These are phyloP conservation scores for Cryptococcus depauperatus DNA, from an alignment of 1,284 basidiomycete species.

Conservation along the genomic window DNA sequence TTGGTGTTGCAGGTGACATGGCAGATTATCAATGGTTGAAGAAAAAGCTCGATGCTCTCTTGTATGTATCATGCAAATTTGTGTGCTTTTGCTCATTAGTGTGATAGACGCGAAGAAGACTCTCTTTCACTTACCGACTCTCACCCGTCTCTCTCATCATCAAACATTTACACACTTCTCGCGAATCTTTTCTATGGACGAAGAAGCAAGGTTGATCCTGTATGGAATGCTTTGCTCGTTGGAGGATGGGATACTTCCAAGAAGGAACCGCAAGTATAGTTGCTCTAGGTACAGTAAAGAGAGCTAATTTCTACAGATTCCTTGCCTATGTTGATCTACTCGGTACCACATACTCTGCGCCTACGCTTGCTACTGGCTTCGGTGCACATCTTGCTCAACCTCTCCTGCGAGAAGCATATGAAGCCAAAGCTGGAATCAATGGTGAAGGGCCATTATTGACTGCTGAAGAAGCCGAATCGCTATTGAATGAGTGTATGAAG, in stretches of 20 bases:
- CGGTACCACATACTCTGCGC: constrained; percentile 87
- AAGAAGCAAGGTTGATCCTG: constrained; percentile 79
- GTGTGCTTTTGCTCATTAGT: neutral
- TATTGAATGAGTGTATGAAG: constrained; percentile 81
- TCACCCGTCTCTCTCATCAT: constrained; percentile 68
- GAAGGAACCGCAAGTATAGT: too few species aligned
- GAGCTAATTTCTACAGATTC: too few species aligned
- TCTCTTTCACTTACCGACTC: constrained; percentile 60
- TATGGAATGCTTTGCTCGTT: constrained; percentile 93
- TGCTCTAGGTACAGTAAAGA: constrained; percentile 54
- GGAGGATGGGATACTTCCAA: constrained; percentile 77
- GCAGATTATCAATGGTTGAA: constrained; percentile 95
- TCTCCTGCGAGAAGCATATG: constrained; percentile 68
- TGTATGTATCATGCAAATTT: constrained; percentile 24
- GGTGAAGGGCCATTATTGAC: constrained; percentile 66
- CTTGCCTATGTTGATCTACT: constrained; percentile 93
- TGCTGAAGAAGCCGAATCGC: constrained; percentile 68
- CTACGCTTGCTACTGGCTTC: constrained; percentile 94
- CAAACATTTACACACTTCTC: constrained; percentile 89
- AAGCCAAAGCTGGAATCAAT: constrained; percentile 55
- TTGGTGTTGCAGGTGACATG: constrained; percentile 95
- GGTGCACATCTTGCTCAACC: constrained; percentile 94
- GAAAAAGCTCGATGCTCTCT: constrained; percentile 48
- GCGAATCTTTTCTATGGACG: constrained; percentile 84
- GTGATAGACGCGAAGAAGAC: constrained; percentile 57